Base-by-base conservation (phyloP, 768 basidiomycete genomes). In the Neoboletus brunneissimus region DNA sequence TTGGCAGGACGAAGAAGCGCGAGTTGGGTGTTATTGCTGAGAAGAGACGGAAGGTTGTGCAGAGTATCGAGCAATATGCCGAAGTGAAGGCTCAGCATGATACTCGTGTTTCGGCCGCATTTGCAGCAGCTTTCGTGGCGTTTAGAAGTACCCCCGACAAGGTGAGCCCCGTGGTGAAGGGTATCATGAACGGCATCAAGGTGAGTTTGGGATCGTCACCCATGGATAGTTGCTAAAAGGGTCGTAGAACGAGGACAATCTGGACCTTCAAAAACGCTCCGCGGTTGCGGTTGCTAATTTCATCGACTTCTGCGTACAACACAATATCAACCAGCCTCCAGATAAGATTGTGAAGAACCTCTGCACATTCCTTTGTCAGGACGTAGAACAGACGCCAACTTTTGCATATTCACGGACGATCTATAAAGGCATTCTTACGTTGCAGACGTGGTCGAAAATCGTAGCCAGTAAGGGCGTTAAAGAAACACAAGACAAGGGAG, bases 311-410 rank as follows among this genome's bases (percentile, higher is more conserved):
- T 97, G 93, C 70, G 80, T 85, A 4, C 76, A 77, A 65, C 85
- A 82, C 68, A 81, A 84, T 44, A 84, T 93, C 48, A 71, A 80
- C 32, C 92, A 94, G 66, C 94, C 96, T 4, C 89, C 90, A 1
- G 92, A 94, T 64, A 99, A 99, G 78, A 92, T 99, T 54, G 86
- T 98, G 60, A 94, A 93, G 76, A 99, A 99, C 68, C 83, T 98
- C 9, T 96, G 93, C 76, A 94, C 92, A 0, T 98, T 98, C 74
- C 77, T 98, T 6, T 98, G 96, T 67, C 91, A 94, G 65, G 97
- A 99, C 69, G 79, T 83, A 9, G 86, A 88, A 41, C 83, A 89
- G 52, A 97, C 94, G 0, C 97, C 97, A 4, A 87, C 96, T 1
- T 98, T 98, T 68, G 80, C 87, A 1, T 82, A 80, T 64, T 76